Evolutionary conservation across 2,329 filamentous ascomycete species (phyloP).

Genomic region (Xylariaceae sp.): DNA sequence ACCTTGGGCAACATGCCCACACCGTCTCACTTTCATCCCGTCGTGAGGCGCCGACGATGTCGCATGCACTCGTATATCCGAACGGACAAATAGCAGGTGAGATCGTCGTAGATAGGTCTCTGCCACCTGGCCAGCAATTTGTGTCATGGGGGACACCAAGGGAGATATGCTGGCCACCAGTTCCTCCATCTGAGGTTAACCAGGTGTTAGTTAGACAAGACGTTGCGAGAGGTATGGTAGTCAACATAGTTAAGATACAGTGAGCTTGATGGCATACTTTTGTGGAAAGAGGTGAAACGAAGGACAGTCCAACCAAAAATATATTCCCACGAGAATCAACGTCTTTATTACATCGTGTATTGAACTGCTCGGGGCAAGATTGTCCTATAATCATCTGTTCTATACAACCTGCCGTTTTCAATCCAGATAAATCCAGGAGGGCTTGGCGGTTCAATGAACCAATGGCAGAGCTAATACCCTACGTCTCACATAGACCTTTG

Average conservation of each 20-base stretch:
- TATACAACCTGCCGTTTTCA: no score
- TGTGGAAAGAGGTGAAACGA: no score
- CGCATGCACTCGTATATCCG: conserved; percentile 7
- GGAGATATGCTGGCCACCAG: neutral
- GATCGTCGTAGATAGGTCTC: neutral
- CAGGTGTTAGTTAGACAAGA: conserved; percentile 18
- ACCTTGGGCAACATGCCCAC: conserved; percentile 15
- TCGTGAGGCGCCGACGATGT: neutral
- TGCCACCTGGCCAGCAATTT: conserved; percentile 4
- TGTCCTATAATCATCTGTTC: no score
- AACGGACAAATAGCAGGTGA: conserved; percentile 11
- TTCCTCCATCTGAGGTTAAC: neutral
- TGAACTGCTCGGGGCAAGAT: no score
- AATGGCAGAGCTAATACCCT: no score
- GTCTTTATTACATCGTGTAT: no score
- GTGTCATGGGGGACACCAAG: conserved; percentile 3
- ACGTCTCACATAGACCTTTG: no score
- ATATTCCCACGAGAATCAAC: no score
- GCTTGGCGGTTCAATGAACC: no score
- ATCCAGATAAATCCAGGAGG: no score
- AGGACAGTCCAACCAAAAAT: no score
- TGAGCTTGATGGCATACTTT: no score
- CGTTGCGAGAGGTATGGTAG: neutral
- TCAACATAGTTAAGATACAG: neutral
- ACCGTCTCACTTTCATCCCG: conserved; percentile 1